Conservation (phyloP, 768 basidiomycete species). For the Suillus decipiens region DNA sequence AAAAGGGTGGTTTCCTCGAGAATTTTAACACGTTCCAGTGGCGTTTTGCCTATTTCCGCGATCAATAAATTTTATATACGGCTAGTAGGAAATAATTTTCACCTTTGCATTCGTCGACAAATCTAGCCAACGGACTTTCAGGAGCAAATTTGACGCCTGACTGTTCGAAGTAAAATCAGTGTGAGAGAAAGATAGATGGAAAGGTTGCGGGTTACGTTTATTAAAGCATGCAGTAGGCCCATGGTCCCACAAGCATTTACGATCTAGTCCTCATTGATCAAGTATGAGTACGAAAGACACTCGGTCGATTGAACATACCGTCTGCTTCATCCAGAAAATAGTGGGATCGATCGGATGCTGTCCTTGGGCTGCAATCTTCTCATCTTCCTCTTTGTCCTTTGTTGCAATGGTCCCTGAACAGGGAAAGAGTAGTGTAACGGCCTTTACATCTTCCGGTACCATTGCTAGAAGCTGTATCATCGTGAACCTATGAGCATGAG, state of each 20-base stretch:
- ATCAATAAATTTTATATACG: neutral
- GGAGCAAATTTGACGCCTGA: slow-evolving; percentile 58
- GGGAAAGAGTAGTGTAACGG: slow-evolving; percentile 87
- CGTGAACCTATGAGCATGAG: slow-evolving; percentile 1
- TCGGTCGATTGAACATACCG: slow-evolving; percentile 44
- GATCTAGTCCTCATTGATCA: slow-evolving; percentile 49
- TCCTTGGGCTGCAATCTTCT: slow-evolving; percentile 46
- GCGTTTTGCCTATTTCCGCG: slow-evolving; percentile 54
- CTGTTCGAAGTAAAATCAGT: slow-evolving; percentile 35
- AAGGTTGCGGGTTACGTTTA: slow-evolving; percentile 57
- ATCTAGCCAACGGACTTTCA: slow-evolving; percentile 60
- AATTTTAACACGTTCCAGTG: slow-evolving; percentile 70
- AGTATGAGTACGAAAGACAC: neutral
- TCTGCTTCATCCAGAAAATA: slow-evolving; percentile 90
- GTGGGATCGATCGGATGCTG: slow-evolving; percentile 57
- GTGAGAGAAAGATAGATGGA: slow-evolving; percentile 14
- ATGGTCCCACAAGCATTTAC: slow-evolving; percentile 88
- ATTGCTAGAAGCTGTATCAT: slow-evolving; percentile 53
- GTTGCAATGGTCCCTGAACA: slow-evolving; percentile 51
- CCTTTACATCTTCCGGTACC: slow-evolving; percentile 76
- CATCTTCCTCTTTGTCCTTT: slow-evolving; percentile 62
- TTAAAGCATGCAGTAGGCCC: slow-evolving; percentile 78
- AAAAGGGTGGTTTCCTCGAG: slow-evolving; percentile 80
- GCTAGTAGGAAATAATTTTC: slow-evolving; percentile 5
- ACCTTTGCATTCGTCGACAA: slow-evolving; percentile 68